These are phyloP conservation scores for Exobasidium rhododendri DNA, from an alignment of 1,284 basidiomycete species.

Conservation along the genomic window DNA sequence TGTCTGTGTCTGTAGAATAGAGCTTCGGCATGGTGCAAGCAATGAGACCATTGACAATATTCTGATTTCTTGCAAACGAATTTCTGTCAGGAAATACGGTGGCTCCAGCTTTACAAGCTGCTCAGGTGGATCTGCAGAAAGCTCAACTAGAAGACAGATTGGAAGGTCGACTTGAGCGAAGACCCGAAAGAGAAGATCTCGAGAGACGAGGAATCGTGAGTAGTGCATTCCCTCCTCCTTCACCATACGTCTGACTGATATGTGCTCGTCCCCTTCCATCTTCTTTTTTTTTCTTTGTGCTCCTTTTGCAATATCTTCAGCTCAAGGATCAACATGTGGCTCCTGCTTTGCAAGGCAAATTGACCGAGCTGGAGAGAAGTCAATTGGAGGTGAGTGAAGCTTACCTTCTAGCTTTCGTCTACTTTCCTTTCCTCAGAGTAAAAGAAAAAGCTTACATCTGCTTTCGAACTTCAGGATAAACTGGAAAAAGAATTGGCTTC, in stretches of 20 bases:
- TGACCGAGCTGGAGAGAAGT: conserved; percentile 65
- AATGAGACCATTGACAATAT: not conserved
- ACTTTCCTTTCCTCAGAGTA: too few relatives aligned
- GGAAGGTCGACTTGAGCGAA: conserved; percentile 32
- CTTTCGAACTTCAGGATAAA: conserved; percentile 63
- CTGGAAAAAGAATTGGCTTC: conserved; percentile 66
- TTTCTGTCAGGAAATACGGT: conserved; percentile 19
- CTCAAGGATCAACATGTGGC: conserved; percentile 65
- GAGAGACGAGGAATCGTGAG: conserved; percentile 35
- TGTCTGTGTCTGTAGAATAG: too few relatives aligned
- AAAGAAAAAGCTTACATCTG: not conserved
- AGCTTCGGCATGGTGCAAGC: too few relatives aligned
- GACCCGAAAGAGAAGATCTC: conserved; percentile 38
- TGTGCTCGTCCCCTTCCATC: not conserved
- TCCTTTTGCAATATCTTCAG: not conserved
- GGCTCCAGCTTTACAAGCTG: conserved; percentile 38
- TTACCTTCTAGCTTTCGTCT: not conserved
- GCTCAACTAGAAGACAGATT: conserved; percentile 35
- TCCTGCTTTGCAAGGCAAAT: conserved; percentile 67
- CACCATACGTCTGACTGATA: too few relatives aligned
- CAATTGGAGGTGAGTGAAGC: conserved; percentile 63
- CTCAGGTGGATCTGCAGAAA: conserved; percentile 35
- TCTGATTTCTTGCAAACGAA: conserved; percentile 1
- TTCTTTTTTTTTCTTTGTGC: not conserved
- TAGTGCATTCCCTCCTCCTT: too few relatives aligned